Evolutionary conservation across 371 early-diverging fungal species (phyloP), one percentile per base, ranked within the genome.

Genomic region (Mortierella sp.): DNA sequence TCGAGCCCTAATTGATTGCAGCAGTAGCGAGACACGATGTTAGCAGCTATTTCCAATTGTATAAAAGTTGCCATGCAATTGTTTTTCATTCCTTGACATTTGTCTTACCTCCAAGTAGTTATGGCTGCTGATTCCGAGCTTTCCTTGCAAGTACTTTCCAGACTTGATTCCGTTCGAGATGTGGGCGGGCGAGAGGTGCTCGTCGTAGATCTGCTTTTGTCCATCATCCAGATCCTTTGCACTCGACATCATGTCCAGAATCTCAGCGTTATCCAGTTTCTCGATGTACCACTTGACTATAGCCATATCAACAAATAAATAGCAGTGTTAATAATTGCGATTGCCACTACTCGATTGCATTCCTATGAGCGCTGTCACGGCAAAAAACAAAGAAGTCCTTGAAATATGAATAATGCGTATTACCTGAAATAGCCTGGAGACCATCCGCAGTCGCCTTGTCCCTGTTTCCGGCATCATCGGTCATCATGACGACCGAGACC

Each of bases 391-490:
- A n/a, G n/a, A n/a, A n/a, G n/a, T n/a, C n/a, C n/a, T n/a, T n/a
- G n/a, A n/a, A n/a, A n/a, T n/a, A n/a, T n/a, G n/a, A n/a, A n/a
- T n/a, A n/a, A n/a, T n/a, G n/a, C n/a, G n/a, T n/a, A n/a, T n/a
- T 87, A 93, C 92, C 91, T 55, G 93, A 92, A 34, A 86, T 74
- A 1, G 91, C 87, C n/a, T 88, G 83, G 24, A 98, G 77, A 1
- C 91, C 93, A 13, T 90, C 91, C 0, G 88, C 89, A 6, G 50
- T 75, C 0, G 97, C 96, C 80, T 92, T 93, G 52, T 90, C 85
- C 63, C 95, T 87, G 80, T 97, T 99, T 26, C 88, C 97, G 24
- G 88, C 91, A 83, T 99, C 98, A 80, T 98, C 96, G 5, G 96
- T 94, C 68, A 99, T 81, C 87, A 99, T 85, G 6, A 97, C 89